These are phyloP conservation scores for Globisporangium middletonii DNA, from an alignment of 352 stramenopile genomes.

Conservation along the genomic window DNA sequence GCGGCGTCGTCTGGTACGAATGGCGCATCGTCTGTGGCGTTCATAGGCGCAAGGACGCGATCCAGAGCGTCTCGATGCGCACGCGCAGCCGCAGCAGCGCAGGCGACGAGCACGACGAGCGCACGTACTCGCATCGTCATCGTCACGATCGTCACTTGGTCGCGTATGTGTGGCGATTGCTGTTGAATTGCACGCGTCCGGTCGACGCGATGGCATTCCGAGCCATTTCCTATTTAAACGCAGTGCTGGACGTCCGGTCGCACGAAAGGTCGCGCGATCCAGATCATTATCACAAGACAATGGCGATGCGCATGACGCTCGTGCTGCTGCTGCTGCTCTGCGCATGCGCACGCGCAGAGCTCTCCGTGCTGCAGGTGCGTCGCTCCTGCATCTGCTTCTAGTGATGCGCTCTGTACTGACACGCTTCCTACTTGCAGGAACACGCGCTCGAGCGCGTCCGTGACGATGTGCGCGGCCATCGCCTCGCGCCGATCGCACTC, in stretches of 20 bases:
- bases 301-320: not conserved
- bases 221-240: too few species aligned
- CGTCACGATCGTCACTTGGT: too few species aligned
- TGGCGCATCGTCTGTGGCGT: not conserved
- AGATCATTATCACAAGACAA: too few species aligned
- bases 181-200: too few species aligned
- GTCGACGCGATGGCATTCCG: too few species aligned
- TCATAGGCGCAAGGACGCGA: not conserved
- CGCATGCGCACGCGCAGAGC: conserved; percentile 1
- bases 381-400: not conserved
- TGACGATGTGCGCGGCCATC: not conserved
- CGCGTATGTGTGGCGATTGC: too few species aligned
- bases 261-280: too few species aligned
- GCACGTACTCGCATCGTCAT: not conserved
- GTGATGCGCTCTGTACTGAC: not conserved
- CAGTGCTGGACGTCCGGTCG: too few species aligned
- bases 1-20: conserved; percentile 5
- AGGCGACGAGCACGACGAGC: not conserved
- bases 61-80: too few species aligned
- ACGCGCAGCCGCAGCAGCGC: too few species aligned
- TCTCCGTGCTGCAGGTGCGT: conserved; percentile 18
- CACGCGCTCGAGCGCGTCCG: not conserved
- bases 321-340: conserved; percentile 3
- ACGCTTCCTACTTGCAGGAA: not conserved
- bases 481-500: not conserved